Evolutionary conservation across 1,284 basidiomycete genomes (phyloP), one percentile per base, ranked within the genome.

Genomic region (Gymnopus androsaceus): DNA sequence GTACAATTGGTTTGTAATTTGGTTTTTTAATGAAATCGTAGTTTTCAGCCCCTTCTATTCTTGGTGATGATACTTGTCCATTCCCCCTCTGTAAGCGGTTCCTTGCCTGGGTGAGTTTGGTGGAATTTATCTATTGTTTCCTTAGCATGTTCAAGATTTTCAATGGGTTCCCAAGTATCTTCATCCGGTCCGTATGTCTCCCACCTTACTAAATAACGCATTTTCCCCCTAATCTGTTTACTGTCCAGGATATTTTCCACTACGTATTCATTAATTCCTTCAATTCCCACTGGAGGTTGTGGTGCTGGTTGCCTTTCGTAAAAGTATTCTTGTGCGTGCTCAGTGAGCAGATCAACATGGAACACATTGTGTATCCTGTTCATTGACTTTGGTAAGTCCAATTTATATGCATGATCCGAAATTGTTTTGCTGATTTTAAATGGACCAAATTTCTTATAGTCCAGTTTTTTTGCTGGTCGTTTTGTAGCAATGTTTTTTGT

Each of bases 161-260:
- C n/a, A n/a, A 19, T 12, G n/a, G 54, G 55, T 37, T 58, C 58
- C 64, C 63, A 65, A 2, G 56, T 54, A 40, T 52, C 56, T 19
- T 62, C 54, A 38, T 59, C 56, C 11, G 34, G 41, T 0, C 34
- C 45, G 23, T 55, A 62, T 11, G 59, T 59, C 44, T 61, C 56
- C 63, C 61, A 66, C 19, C 58, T 53, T 15, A 66, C 51, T 5
- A 60, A 37, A 46, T 63, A 66, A 30, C 63, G 42, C n/a, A 64
- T 36, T 45, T 55, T 63, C 3, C 47, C 21, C 14, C 58, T 15
- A 14, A 51, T 21, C 9, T 59, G 19, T 11, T 56, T 30, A 30
- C 49, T 57, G 52, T 69, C 59, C 3, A 66, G 17, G 11, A 67
- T 63, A 1, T 54, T 12, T 38, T 69, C 64, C 0, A 68, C 64